phyloP scores from a whole-genome alignment of 352 stramenopile species.

The Phytophthora pistaciae region DNA sequence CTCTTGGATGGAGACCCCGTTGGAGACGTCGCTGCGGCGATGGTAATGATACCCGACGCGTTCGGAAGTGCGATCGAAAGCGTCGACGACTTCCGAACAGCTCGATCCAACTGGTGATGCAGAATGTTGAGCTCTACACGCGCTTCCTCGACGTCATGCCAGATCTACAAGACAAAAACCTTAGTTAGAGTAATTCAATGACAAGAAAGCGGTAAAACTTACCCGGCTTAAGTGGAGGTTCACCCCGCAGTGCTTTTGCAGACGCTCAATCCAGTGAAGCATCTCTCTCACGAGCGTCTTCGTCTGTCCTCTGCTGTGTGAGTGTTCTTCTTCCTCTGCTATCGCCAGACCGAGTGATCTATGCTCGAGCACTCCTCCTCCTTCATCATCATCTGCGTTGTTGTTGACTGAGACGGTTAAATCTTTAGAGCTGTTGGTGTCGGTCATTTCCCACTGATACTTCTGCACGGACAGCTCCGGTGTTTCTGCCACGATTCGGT shows the following conservation, averaged over 20 bases:
- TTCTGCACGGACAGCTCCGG: slow-evolving; percentile 71
- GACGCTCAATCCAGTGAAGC: slow-evolving; percentile 79
- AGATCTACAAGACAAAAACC: slow-evolving; percentile 52
- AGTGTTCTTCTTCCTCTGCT: neutral
- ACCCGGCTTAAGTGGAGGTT: slow-evolving; percentile 83
- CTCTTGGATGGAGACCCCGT: slow-evolving; percentile 36
- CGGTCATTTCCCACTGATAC: slow-evolving; percentile 61
- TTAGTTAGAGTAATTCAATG: slow-evolving; percentile 2
- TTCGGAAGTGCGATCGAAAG: slow-evolving; percentile 16
- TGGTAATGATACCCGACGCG: slow-evolving; percentile 19
- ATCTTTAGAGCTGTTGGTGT: slow-evolving; percentile 9
- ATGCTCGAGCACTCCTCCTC: slow-evolving; percentile 10
- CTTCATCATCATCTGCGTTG: slow-evolving; percentile 12
- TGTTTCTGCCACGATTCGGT: slow-evolving; percentile 62
- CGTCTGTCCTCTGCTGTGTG: slow-evolving; percentile 25
- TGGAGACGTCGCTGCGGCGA: slow-evolving; percentile 14
- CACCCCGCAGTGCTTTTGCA: slow-evolving; percentile 83
- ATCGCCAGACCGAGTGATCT: neutral
- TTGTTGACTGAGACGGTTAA: neutral
- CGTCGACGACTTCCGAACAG: slow-evolving; percentile 40
- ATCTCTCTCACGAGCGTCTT: slow-evolving; percentile 77
- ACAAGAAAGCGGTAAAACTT: neutral
- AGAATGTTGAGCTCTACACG: slow-evolving; percentile 81
- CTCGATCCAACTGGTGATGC: slow-evolving; percentile 68
- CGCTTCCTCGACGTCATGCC: slow-evolving; percentile 81